These are phyloP conservation scores for Pittosporum tobira DNA, from an alignment of 129 eudicot species.

Conservation along the genomic window DNA sequence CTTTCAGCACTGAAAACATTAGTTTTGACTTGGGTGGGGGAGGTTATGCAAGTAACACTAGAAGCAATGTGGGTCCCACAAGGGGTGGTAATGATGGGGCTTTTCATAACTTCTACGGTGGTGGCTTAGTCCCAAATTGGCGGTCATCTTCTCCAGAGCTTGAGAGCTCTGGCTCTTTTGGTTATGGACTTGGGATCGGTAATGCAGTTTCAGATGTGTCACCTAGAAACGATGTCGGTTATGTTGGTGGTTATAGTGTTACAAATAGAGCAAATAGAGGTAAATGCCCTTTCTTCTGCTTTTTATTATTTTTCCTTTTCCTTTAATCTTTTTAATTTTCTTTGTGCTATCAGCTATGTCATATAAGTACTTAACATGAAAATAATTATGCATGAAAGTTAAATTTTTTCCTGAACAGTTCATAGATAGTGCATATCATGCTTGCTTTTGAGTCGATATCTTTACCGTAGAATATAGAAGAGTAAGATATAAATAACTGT, in stretches of 20 bases:
- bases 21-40: constrained; percentile 41
- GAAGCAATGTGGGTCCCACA: constrained; percentile 18
- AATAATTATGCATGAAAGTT: background rate
- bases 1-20: constrained; percentile 27
- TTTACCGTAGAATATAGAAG: too few relatives aligned
- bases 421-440: too few relatives aligned
- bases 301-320: background rate
- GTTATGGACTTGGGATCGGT: constrained; percentile 55
- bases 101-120: constrained; percentile 33
- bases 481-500: too few relatives aligned
- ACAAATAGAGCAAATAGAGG: constrained; percentile 74
- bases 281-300: constrained; percentile 16
- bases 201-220: constrained; percentile 50
- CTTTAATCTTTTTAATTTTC: background rate
- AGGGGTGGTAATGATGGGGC: constrained; percentile 38
- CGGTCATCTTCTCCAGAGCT: constrained; percentile 57
- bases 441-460: too few relatives aligned
- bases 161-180: constrained; percentile 47
- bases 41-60: constrained; percentile 36
- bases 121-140: constrained; percentile 55
- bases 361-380: background rate
- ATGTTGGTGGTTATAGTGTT: constrained; percentile 82
- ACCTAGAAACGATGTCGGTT: constrained; percentile 65
- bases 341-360: background rate
- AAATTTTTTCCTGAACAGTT: background rate